phyloP scores from a whole-genome alignment of 1,284 basidiomycete genomes.

The Heterobasidion irregulare region DNA sequence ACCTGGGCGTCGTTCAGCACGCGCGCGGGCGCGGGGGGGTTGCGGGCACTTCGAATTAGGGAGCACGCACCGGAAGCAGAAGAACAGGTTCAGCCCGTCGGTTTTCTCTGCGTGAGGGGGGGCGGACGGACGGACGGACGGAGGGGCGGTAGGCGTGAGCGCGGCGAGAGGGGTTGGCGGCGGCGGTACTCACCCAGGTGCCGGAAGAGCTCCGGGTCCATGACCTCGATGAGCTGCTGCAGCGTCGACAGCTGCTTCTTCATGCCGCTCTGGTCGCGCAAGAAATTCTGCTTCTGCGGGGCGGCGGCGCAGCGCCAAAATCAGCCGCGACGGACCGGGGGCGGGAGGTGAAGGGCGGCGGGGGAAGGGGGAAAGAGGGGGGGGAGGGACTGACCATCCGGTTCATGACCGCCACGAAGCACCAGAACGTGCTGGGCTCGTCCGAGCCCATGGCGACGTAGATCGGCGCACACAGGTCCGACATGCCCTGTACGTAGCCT shows the following conservation, averaged over 20 bases:
- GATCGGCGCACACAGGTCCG: constrained; percentile 88
- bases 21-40: no score
- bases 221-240: constrained; percentile 84
- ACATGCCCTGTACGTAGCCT: constrained; percentile 97
- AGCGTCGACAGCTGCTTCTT: constrained; percentile 85
- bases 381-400: constrained; percentile 62
- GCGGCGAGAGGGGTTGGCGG: neutral
- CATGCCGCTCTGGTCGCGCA: constrained; percentile 97
- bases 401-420: constrained; percentile 91
- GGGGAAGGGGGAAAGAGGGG: neutral
- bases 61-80: constrained; percentile 81
- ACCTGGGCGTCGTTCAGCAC: constrained; percentile 27
- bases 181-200: constrained; percentile 81
- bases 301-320: neutral
- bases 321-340: no score
- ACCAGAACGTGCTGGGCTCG: constrained; percentile 91
- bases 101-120: constrained; percentile 77
- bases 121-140: neutral
- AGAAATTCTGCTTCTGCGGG: constrained; percentile 82
- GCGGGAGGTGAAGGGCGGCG: neutral
- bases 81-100: constrained; percentile 92
- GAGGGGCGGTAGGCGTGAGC: neutral
- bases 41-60: neutral
- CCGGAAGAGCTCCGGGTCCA: constrained; percentile 90
- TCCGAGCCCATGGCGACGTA: constrained; percentile 89